Percentiles rank a stretch among this genome's conserved stretches.
phyloP scores from a whole-genome alignment of 257 asterid genomes.

The Jacaranda mimosifolia region DNA sequence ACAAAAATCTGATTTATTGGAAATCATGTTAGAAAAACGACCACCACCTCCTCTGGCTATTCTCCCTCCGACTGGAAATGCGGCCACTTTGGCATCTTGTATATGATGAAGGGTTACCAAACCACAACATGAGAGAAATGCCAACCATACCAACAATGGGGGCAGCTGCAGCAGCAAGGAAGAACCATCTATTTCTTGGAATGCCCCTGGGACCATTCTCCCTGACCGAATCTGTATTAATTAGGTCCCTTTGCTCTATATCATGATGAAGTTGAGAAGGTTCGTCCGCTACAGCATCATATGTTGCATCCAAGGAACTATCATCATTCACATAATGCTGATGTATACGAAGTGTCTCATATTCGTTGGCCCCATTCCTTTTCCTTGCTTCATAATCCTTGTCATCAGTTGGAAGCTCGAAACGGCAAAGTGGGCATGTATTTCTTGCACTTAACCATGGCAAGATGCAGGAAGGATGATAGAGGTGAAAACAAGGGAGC shows the following conservation, averaged over 20 bases:
- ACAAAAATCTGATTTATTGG: conserved; percentile 2
- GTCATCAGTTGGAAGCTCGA: conserved; percentile 92
- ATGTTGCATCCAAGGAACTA: conserved; percentile 40
- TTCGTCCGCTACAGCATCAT: conserved; percentile 46
- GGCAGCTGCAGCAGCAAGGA: conserved; percentile 71
- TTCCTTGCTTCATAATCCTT: conserved; percentile 73
- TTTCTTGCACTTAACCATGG: conserved; percentile 88
- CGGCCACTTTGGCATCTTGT: conserved; percentile 49
- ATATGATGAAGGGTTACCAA: conserved; percentile 57
- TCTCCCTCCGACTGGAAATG: conserved; percentile 46
- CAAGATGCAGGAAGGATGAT: conserved; percentile 82
- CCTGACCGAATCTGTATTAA: conserved; percentile 32
- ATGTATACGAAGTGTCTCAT: conserved; percentile 31
- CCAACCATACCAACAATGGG: conserved; percentile 76
- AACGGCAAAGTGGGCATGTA: conserved; percentile 94
- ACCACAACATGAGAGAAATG: conserved; percentile 66
- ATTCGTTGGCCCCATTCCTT: conserved; percentile 38
- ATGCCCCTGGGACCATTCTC: conserved; percentile 31
- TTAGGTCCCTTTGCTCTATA: conserved; percentile 37
- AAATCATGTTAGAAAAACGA: conserved; percentile 53
- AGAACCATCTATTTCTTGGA: conserved; percentile 64
- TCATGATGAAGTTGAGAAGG: conserved; percentile 33
- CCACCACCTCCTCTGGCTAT: conserved; percentile 73
- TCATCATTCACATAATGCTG: conserved; percentile 49
- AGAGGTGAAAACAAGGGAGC: conserved; percentile 87